phyloP scores from a whole-genome alignment of 306 rosid species.

The Herpetospermum pedunculosum region DNA sequence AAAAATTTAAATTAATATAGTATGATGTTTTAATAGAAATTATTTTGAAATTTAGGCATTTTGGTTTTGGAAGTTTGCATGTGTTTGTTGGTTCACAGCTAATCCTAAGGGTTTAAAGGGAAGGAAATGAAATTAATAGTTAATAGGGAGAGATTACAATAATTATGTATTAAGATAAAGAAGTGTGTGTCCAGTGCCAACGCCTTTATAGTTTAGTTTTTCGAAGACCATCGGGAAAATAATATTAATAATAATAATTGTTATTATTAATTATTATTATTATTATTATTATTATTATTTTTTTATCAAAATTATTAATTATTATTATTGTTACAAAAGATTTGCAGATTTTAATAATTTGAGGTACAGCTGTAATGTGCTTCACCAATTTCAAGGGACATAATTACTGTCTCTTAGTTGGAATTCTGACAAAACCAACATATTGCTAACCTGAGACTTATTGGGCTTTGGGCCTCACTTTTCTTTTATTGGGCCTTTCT shows the following conservation, averaged over 20 bases:
- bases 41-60: neutral
- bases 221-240: neutral
- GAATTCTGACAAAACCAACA: neutral
- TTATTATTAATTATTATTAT: neutral
- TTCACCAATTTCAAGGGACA: neutral
- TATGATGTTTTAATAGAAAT: too few relatives aligned
- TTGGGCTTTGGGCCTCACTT: neutral
- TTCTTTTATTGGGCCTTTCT: neutral
- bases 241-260: neutral
- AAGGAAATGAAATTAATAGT: neutral
- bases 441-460: neutral
- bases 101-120: neutral
- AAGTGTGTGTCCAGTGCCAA: neutral
- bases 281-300: too few relatives aligned
- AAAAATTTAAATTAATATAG: too few relatives aligned
- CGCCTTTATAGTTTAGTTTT: neutral
- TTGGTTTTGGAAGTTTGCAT: neutral
- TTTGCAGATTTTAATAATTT: constrained; percentile 4
- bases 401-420: neutral
- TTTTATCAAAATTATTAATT: too few relatives aligned
- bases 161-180: neutral
- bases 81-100: neutral
- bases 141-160: neutral
- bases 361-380: neutral
- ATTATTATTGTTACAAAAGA: neutral